These are phyloP conservation scores for Mycosphaerelloides madeirae DNA, from an alignment of 2,329 filamentous ascomycete species.

Conservation along the genomic window DNA sequence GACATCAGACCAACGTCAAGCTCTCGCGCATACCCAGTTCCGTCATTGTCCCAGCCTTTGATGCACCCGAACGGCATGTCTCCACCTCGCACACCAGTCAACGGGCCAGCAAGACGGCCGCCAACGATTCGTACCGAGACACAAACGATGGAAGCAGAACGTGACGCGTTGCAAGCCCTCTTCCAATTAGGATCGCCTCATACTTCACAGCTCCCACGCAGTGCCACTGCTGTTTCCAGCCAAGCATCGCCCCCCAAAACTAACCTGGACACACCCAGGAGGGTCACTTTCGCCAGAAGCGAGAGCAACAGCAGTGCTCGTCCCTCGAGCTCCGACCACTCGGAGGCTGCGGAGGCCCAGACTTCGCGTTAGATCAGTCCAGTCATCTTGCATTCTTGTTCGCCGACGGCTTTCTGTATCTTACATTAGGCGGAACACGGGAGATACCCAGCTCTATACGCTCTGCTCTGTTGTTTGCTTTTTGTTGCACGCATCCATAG, in stretches of 20 bases:
- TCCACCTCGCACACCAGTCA: slow-evolving; percentile 31
- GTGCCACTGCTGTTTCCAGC: slow-evolving; percentile 11
- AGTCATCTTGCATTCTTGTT: too few species aligned
- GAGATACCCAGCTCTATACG: too few species aligned
- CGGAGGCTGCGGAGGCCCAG: too few species aligned
- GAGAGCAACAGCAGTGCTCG: slow-evolving; percentile 18
- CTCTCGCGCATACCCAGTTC: slow-evolving; percentile 9
- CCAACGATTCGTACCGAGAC: slow-evolving; percentile 63
- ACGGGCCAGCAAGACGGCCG: slow-evolving; percentile 24
- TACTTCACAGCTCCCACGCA: slow-evolving; percentile 35
- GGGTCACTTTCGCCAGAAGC: slow-evolving; percentile 27
- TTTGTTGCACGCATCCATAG: too few species aligned
- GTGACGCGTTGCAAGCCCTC: slow-evolving; percentile 75
- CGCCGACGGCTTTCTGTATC: too few species aligned
- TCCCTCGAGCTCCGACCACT: too few species aligned
- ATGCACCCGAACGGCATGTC: slow-evolving; percentile 22
- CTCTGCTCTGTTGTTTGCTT: too few species aligned
- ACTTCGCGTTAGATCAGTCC: too few species aligned
- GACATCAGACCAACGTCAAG: slow-evolving; percentile 26
- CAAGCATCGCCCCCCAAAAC: slow-evolving; percentile 23
- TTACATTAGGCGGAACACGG: too few species aligned
- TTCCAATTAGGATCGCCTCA: slow-evolving; percentile 64
- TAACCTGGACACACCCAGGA: slow-evolving; percentile 22
- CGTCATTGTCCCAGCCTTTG: slow-evolving; percentile 1
- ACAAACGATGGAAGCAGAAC: slow-evolving; percentile 64